Percentiles rank a stretch among this genome's conserved stretches.
phyloP scores from a whole-genome alignment of 2,329 filamentous ascomycete species.

The Triangularia setosa region DNA sequence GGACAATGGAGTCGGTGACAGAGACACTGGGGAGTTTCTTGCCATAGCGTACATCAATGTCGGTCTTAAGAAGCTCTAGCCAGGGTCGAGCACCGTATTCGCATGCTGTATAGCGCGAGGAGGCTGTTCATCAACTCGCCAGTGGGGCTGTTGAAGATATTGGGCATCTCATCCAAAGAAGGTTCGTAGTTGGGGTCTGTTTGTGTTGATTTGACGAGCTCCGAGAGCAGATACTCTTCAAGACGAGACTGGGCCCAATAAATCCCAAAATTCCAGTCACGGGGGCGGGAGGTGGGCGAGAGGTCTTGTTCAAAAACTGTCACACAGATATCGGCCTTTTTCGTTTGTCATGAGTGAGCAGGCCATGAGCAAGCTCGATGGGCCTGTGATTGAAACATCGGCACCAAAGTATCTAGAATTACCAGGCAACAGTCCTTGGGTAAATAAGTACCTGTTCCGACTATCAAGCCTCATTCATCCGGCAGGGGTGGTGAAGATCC shows the following conservation, averaged over 20 bases:
- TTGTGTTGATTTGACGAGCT: constrained; percentile 26
- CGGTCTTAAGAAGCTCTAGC: constrained; percentile 27
- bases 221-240: constrained; percentile 28
- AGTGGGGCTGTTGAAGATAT: constrained; percentile 27
- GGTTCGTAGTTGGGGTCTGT: constrained; percentile 26
- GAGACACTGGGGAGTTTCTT: constrained; percentile 23
- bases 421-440: too few species aligned
- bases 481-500: neutral
- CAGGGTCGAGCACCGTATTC: constrained; percentile 29
- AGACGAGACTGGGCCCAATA: constrained; percentile 33
- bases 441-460: neutral
- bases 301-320: constrained; percentile 32
- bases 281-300: constrained; percentile 24
- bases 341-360: neutral
- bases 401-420: too few species aligned
- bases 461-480: neutral
- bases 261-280: constrained; percentile 34
- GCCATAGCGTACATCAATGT: constrained; percentile 29
- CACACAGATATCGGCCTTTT: constrained; percentile 26
- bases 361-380: constrained; percentile 13
- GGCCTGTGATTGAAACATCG: neutral
- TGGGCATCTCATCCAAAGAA: constrained; percentile 23
- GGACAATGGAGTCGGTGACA: constrained; percentile 2
- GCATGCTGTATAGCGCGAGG: constrained; percentile 22
- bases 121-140: constrained; percentile 27